These are phyloP conservation scores for Bruguiera sexangula DNA, from an alignment of 345 rosid species.

Conservation along the genomic window DNA sequence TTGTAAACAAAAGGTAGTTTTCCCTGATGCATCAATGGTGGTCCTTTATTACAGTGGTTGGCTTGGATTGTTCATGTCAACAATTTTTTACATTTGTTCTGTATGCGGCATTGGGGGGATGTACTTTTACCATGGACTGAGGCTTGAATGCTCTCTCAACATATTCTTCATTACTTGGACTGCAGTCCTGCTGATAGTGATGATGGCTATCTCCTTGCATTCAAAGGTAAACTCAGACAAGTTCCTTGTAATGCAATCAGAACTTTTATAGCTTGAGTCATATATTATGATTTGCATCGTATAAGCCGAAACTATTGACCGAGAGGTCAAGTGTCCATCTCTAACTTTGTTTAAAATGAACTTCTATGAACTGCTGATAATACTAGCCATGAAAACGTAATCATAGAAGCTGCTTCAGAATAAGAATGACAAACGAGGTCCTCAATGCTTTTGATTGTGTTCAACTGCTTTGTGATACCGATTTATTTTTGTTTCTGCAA, in stretches of 20 bases:
- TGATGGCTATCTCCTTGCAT: slow-evolving; percentile 69
- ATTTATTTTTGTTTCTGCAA: neutral
- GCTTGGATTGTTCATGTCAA: slow-evolving; percentile 60
- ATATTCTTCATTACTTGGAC: slow-evolving; percentile 84
- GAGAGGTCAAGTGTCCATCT: neutral
- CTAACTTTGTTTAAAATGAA: too few relatives aligned
- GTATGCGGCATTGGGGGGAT: slow-evolving; percentile 52
- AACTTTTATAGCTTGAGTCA: too few relatives aligned
- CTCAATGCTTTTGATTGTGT: too few relatives aligned
- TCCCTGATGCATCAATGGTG: neutral
- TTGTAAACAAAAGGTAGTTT: neutral
- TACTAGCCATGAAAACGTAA: too few relatives aligned
- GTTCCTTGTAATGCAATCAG: neutral
- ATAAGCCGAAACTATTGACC: neutral
- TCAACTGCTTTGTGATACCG: neutral
- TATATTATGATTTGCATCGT: too few relatives aligned
- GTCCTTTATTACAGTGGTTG: slow-evolving; percentile 49
- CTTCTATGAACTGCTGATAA: too few relatives aligned
- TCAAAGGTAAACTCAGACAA: slow-evolving; percentile 49
- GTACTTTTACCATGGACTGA: slow-evolving; percentile 50
- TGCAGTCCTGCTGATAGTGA: slow-evolving; percentile 52
- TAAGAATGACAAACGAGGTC: too few relatives aligned
- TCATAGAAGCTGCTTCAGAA: too few relatives aligned
- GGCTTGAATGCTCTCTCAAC: slow-evolving; percentile 53
- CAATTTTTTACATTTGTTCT: slow-evolving; percentile 52